Conservation (phyloP, 305 asterid genomes). For the Fraxinus xanthoxyloides region DNA sequence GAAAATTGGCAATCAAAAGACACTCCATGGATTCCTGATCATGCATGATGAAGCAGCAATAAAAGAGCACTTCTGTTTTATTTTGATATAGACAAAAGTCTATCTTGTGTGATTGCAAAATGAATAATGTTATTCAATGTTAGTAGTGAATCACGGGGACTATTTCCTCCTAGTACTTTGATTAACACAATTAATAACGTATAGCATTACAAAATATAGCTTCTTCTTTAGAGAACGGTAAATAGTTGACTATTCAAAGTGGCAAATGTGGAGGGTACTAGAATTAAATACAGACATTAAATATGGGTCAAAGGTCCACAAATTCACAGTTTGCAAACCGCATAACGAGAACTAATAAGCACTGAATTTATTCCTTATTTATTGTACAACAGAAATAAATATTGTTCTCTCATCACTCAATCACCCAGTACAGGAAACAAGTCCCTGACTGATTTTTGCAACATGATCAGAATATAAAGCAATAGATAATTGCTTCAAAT, state of each 20-base stretch:
- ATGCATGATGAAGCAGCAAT: not conserved
- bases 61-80: not conserved
- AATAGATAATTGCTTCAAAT: not conserved
- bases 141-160: not conserved
- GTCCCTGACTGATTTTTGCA: not conserved
- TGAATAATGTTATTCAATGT: not conserved
- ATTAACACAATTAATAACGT: not conserved
- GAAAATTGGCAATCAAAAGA: not conserved
- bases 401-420: not conserved
- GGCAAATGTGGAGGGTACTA: not conserved
- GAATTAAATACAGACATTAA: not conserved
- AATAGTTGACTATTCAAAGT: not conserved
- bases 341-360: not conserved
- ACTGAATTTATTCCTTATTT: not conserved
- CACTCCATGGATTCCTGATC: not conserved
- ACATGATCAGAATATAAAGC: slow-evolving; percentile 13
- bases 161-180: not conserved
- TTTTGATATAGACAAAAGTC: not conserved
- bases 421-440: not conserved
- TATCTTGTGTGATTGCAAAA: not conserved
- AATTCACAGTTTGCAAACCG: not conserved
- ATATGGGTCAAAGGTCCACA: not conserved
- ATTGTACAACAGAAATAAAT: not conserved
- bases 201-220: not conserved
- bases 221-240: not conserved